Conservation (phyloP, 2,329 filamentous ascomycete genomes). For the Lecanosticta acicola region DNA sequence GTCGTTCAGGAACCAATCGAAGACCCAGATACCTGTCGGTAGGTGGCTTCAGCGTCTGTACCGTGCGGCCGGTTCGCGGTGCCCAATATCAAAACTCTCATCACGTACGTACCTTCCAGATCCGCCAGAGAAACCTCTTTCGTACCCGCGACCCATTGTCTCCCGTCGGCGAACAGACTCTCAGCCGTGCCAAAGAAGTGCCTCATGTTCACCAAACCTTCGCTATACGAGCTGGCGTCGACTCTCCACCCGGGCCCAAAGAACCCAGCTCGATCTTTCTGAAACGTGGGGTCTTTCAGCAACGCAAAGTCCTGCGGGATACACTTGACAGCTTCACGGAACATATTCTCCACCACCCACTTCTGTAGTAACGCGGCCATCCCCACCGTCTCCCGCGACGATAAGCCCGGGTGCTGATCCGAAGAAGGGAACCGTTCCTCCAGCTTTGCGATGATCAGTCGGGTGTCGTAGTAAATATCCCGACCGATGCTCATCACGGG, state of each 20-base stretch:
- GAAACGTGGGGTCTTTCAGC: conserved; percentile 54
- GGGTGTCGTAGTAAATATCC: conserved; percentile 64
- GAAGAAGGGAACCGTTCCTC: conserved; percentile 49
- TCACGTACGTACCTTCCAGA: conserved; percentile 46
- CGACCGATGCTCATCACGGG: conserved; percentile 61
- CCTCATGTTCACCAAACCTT: conserved; percentile 52
- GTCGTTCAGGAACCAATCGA: conserved; percentile 56
- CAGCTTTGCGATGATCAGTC: conserved; percentile 61
- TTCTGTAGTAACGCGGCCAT: conserved; percentile 53
- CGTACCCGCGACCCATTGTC: conserved; percentile 57
- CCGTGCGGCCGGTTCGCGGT: too few relatives aligned
- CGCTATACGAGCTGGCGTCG: conserved; percentile 42
- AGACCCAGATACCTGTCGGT: conserved; percentile 38
- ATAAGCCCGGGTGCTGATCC: conserved; percentile 25
- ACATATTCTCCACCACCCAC: conserved; percentile 55
- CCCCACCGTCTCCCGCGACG: conserved; percentile 37
- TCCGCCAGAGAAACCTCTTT: conserved; percentile 55
- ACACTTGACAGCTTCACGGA: conserved; percentile 48
- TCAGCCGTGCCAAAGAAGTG: conserved; percentile 56
- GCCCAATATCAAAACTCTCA: too few relatives aligned
- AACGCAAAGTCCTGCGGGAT: conserved; percentile 52
- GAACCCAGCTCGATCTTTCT: conserved; percentile 51
- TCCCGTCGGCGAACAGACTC: conserved; percentile 58
- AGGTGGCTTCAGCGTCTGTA: neutral
- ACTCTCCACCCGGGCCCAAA: conserved; percentile 41